Base-by-base conservation (phyloP, 805 yeast genomes). In the Kazachstania viticola region DNA sequence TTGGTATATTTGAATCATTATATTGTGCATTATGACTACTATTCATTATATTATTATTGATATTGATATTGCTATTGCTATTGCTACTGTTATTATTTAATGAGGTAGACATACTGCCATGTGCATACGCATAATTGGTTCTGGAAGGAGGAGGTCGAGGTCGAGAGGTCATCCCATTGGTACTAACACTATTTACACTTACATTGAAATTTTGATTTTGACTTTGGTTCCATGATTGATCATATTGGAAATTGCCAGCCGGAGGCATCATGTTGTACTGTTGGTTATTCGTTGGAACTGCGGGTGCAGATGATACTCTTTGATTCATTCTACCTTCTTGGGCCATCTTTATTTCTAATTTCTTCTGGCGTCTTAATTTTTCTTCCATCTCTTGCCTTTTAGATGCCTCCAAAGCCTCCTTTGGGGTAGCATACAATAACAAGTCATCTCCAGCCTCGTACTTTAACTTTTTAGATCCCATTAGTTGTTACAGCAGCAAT, bases 401-500 rank as follows among this genome's bases (percentile, higher is more conserved):
- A 9, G 48, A 45, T 11, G 50, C 51, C 28, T 48, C 48, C 46
- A 56, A 36, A 4, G 60, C 56, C 31, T 56, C 58, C 34, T 55
- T 51, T 11, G 61, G 61, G 1, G 61, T 56, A 1, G 60, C 56
- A 38, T 51, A 53, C 14, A 55, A 38, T 42, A 40, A 40, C 16
- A 55, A 32, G 27, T 54, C 57, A 39, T 56, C 61, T 3, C 61
- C 60, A 5, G 51, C 54, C 4, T 56, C 48, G 31, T 56, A 56
- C 21, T 48, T 46, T 11, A 57, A 35, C 33, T 52, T 53, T 35
- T 42, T 50, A 13, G 52, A 42, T 31, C 54, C 41, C 60, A 56
- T 54, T 8, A 9, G 15, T 16, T n/a, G n/a, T n/a, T n/a, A n/a
- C n/a, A n/a, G n/a, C n/a, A n/a, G n/a, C n/a, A n/a, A n/a, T n/a